A percentile compares a stretch with the other conserved stretches of the same genome.
These are phyloP conservation scores for Funneliformis geosporum DNA, from an alignment of 192 early-diverging fungal genomes.

Conservation along the genomic window DNA sequence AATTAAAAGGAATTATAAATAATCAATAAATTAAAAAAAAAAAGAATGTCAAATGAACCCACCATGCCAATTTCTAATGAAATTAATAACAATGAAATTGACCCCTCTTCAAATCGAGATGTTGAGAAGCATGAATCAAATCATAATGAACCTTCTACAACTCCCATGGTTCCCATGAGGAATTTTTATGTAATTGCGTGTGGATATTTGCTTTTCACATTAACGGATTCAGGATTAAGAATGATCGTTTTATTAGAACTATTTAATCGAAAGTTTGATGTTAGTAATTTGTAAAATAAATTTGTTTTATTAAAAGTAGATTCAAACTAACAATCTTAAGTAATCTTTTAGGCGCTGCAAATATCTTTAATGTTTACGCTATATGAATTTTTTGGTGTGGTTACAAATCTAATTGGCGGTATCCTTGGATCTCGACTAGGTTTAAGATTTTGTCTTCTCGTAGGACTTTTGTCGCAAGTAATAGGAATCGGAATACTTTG, in stretches of 20 bases:
- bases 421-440: constrained; percentile 45
- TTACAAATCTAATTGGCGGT: constrained; percentile 50
- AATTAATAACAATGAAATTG: no score
- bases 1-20: no score
- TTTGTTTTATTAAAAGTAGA: not conserved
- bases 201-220: constrained; percentile 48
- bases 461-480: constrained; percentile 41
- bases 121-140: no score
- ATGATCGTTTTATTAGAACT: constrained; percentile 50
- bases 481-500: constrained; percentile 46
- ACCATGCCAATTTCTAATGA: no score
- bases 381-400: constrained; percentile 49
- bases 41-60: no score
- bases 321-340: not conserved
- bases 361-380: constrained; percentile 49
- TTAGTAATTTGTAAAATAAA: constrained; percentile 5
- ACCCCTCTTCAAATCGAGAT: no score
- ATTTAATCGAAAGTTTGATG: constrained; percentile 38
- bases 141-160: not conserved
- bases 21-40: no score
- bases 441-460: constrained; percentile 39
- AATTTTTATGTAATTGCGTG: constrained; percentile 39
- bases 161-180: not conserved
- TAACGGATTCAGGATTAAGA: constrained; percentile 48
- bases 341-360: constrained; percentile 31